These are phyloP conservation scores for Agaricus subrufescens DNA, from an alignment of 768 basidiomycete genomes.

Conservation along the genomic window DNA sequence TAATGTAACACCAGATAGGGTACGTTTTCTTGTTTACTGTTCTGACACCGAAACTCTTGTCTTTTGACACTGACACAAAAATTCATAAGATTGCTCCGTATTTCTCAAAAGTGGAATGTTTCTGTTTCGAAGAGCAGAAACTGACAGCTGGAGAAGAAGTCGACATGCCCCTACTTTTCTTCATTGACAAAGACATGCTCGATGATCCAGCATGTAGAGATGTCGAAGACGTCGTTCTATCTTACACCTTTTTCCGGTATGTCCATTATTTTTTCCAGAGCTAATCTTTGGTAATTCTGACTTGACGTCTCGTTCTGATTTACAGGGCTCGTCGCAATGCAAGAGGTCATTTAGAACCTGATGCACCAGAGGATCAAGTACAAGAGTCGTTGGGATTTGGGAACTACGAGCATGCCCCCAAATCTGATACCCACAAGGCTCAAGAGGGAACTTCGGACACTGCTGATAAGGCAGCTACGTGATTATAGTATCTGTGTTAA, in stretches of 20 bases:
- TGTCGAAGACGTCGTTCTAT: slow-evolving; percentile 88
- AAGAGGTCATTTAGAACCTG: slow-evolving; percentile 85
- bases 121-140: slow-evolving; percentile 98
- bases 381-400: slow-evolving; percentile 79
- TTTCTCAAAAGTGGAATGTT: slow-evolving; percentile 99
- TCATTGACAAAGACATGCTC: slow-evolving; percentile 95
- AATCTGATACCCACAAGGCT: slow-evolving; percentile 20
- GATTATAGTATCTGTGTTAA: neutral
- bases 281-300: neutral
- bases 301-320: neutral
- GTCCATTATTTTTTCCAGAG: slow-evolving; percentile 4
- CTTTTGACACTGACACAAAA: neutral
- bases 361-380: slow-evolving; percentile 76
- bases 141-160: slow-evolving; percentile 94
- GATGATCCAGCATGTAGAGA: slow-evolving; percentile 88
- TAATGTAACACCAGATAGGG: slow-evolving; percentile 97
- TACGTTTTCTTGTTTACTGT: slow-evolving; percentile 32
- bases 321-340: slow-evolving; percentile 80
- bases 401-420: slow-evolving; percentile 51
- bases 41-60: neutral
- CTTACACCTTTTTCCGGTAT: slow-evolving; percentile 97
- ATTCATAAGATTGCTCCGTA: slow-evolving; percentile 83
- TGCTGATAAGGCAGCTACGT: slow-evolving; percentile 1
- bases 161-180: slow-evolving; percentile 97
- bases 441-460: neutral